phyloP scores from a whole-genome alignment of 2,329 filamentous ascomycete genomes.

The Epichloe festucae region DNA sequence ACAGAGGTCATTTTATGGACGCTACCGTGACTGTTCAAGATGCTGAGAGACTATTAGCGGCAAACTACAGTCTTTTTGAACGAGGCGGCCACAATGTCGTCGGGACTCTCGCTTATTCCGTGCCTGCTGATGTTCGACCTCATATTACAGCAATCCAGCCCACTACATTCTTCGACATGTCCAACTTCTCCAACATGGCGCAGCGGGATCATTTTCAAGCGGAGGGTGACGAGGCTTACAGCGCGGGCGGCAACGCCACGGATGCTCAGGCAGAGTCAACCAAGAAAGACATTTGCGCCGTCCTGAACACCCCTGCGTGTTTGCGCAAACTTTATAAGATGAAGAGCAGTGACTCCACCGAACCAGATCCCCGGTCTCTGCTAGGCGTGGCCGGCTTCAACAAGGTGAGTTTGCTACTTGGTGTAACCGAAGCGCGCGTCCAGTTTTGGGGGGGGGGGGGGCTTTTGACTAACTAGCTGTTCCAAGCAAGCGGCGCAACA shows the following conservation, averaged over 20 bases:
- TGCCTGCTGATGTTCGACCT: slow-evolving; percentile 20
- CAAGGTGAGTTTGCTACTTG: slow-evolving; percentile 15
- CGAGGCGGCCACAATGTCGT: slow-evolving; percentile 28
- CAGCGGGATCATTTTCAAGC: background rate
- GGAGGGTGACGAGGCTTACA: background rate
- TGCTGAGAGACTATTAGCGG: slow-evolving; percentile 33
- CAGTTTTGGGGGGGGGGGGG: background rate
- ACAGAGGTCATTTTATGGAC: slow-evolving; percentile 27
- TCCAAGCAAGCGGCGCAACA: slow-evolving; percentile 37
- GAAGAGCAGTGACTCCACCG: slow-evolving; percentile 32
- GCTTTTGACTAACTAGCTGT: background rate
- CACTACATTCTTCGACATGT: slow-evolving; percentile 23
- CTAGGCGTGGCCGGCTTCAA: slow-evolving; percentile 46
- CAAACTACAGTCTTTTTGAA: slow-evolving; percentile 27
- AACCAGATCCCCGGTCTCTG: slow-evolving; percentile 45
- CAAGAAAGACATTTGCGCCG: slow-evolving; percentile 20
- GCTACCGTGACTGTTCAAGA: slow-evolving; percentile 26
- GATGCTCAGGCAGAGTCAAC: background rate
- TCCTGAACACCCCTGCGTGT: slow-evolving; percentile 29
- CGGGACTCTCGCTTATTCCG: slow-evolving; percentile 24
- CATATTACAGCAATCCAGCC: slow-evolving; percentile 35
- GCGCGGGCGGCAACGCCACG: background rate
- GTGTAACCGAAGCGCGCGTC: background rate
- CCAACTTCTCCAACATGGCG: background rate
- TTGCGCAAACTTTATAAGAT: slow-evolving; percentile 32